phyloP scores from a whole-genome alignment of 2,329 filamentous ascomycete genomes.

The Curvularia sp. region DNA sequence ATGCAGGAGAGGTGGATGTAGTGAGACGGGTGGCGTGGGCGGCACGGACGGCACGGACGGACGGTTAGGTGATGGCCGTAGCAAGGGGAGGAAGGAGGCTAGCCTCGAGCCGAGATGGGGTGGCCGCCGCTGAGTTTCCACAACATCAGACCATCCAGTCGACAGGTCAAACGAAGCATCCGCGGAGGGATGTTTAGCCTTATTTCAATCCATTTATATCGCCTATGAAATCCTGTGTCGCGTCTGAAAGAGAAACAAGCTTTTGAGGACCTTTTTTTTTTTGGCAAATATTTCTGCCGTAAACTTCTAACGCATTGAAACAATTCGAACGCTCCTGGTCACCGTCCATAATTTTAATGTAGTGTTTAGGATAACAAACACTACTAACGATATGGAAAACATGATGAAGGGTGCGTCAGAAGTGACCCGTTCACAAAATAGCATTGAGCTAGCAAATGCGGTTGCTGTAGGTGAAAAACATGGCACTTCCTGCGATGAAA shows the following conservation, averaged over 20 bases:
- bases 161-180: not conserved
- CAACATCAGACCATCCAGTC: not conserved
- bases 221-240: not conserved
- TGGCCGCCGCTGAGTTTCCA: not conserved
- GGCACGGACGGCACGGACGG: not conserved
- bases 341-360: not conserved
- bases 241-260: not conserved
- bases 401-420: conserved; percentile 3
- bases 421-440: not conserved
- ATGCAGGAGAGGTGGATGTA: not conserved
- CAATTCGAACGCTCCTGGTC: not conserved
- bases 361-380: not conserved
- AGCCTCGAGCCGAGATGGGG: not conserved
- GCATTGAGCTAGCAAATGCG: conserved; percentile 1
- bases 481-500: conserved; percentile 26
- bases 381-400: not conserved
- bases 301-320: not conserved
- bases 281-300: not conserved
- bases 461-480: conserved; percentile 19
- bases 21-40: not conserved
- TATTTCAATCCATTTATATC: not conserved
- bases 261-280: not conserved
- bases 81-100: too few species aligned
- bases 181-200: not conserved
- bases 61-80: not conserved